Base-by-base conservation (phyloP, 306 rosid genomes). In the Boehmeria nivea region DNA sequence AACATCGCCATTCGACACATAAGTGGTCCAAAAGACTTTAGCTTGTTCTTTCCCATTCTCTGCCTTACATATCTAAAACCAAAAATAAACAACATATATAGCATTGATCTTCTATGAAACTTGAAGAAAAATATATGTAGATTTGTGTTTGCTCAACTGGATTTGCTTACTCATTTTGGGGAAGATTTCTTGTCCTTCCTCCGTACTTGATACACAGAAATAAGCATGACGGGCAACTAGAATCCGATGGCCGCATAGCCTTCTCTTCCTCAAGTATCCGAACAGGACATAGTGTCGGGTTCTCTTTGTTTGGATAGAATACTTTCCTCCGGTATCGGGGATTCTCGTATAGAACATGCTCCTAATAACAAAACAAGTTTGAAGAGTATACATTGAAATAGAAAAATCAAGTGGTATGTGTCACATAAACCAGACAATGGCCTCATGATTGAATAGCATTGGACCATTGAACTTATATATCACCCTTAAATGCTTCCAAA, bases 171-270 rank as follows among this genome's bases (percentile, higher is more conserved):
- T 89, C 93, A 68, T 89, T 85, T 68, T 83, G 97, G 34, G 97
- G 97, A 64, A 83, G 79, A 63, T 89, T 89, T 68, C 97, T 83
- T 45, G 97, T 89, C 56, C 95, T 85, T 73, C 97, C 97, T 53
- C 97, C 95, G 57, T 89, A 89, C 73, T 89, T 89, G 49, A 89
- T 89, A 60, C 97, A 89, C 70, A 89, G 78, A 82, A 89, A 89
- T 54, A 89, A 72, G 78, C 78, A 77, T 40, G 97, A 89, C 60
- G 93, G 97, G 53, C 95, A 85, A 60, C 66, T 71, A 42, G 73
- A 56, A 76, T 83, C 95, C 12, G 73, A 83, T 43, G 95, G 93
- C 42, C 97, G 89, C 97, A 89, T 89, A 48, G 67, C 54, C 56
- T 69, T 85, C 77, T 89, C 97, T 69, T 89, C 93, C 64, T 77